Evolutionary conservation across 208 protist species (phyloP), one percentile per base, ranked within the genome.

Genomic region (Leptomonas seymouri): DNA sequence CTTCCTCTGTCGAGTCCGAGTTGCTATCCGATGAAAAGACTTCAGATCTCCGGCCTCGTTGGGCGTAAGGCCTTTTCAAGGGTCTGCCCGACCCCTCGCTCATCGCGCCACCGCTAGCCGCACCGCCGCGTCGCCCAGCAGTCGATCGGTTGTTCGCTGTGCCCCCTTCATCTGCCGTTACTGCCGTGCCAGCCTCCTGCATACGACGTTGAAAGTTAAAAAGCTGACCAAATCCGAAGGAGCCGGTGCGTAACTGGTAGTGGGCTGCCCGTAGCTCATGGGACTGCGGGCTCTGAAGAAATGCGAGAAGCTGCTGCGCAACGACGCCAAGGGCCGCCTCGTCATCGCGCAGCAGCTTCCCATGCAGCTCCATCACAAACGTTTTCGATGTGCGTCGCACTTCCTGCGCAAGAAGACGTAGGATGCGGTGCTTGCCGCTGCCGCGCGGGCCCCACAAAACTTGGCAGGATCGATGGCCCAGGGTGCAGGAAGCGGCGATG

Each of bases 391-490:
- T 80, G 21, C 74, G 64, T 15, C 67, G 74, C n/a, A 81, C 84
- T 20, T 93, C 88, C 21, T 82, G 62, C 5, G 88, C 80, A 57
- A 93, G 67, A 12, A 91, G 75, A 7, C 88, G 85, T 20, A 93
- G 53, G 28, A 93, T 66, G n/a, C 84, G 88, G 45, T 90, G 85
- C 74, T 90, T 85, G 18, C 89, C 89, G 57, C 82, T 82, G 11
- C 89, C 89, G 11, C 80, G 71, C 28, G 89, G 85, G 14, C 89
- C 89, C 89, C 89, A 94, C 30, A 94, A 42, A 8, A 76, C 78
- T 60, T 94, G 89, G 46, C 89, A 94, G 23, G 89, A 91, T 14
- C 89, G 89, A 53, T 94, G 85, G 8, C 86, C 81, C 16, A 94
- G 74, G 2, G 82, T 56, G 67, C 86, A 90, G 20, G 89, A 89